Evolutionary conservation across 2,329 filamentous ascomycete genomes (phyloP).

Genomic region (Aspergillus quadricinctus): DNA sequence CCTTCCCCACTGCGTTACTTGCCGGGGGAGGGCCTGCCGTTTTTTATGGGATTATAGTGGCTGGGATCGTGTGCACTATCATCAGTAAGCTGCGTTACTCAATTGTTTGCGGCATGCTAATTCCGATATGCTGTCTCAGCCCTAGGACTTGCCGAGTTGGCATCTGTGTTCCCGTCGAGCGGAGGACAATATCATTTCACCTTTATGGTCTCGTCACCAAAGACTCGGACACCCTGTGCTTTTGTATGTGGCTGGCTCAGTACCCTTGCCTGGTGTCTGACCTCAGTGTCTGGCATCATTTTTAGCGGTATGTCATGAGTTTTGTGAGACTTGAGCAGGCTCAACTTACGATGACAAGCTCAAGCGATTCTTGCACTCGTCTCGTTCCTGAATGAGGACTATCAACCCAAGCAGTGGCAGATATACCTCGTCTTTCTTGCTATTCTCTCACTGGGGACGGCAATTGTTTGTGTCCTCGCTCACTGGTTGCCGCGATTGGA

Average conservation of each 20-base stretch:
- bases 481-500: constrained; percentile 10
- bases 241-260: constrained; percentile 25
- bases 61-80: constrained; percentile 15
- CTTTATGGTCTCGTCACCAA: constrained; percentile 19
- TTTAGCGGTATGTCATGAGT: constrained; percentile 14
- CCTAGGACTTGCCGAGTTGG: constrained; percentile 21
- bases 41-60: constrained; percentile 21
- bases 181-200: constrained; percentile 32
- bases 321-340: constrained; percentile 3
- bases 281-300: constrained; percentile 15
- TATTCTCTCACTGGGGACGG: constrained; percentile 5
- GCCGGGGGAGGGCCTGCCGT: constrained; percentile 22
- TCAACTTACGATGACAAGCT: neutral
- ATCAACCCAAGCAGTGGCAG: constrained; percentile 14
- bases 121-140: neutral
- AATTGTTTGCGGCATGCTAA: neutral
- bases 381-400: constrained; percentile 14
- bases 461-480: constrained; percentile 12
- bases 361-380: neutral
- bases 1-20: constrained; percentile 15
- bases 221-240: constrained; percentile 10
- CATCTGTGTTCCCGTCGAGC: constrained; percentile 22
- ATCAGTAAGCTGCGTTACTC: constrained; percentile 12
- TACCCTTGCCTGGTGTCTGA: constrained; percentile 19
- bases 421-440: constrained; percentile 20